Conservation (phyloP, 1,284 basidiomycete species). For the Tylopilus orsonianus region DNA sequence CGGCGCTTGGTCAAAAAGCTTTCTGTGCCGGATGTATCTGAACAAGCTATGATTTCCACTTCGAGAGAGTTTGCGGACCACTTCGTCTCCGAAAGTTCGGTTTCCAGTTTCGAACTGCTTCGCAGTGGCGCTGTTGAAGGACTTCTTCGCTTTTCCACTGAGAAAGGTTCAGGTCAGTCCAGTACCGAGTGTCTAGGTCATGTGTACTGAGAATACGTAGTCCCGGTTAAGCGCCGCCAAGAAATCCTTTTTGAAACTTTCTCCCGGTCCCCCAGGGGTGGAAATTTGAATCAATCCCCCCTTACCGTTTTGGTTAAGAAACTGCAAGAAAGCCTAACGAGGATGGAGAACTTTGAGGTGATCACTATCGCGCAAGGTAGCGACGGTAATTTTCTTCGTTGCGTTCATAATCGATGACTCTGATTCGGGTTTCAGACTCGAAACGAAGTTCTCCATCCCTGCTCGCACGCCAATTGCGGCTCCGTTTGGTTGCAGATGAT, state of each 20-base stretch:
- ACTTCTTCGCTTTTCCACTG: conserved; percentile 80
- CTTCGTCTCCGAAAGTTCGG: conserved; percentile 78
- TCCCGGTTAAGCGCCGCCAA: conserved; percentile 57
- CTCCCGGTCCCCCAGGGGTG: conserved; percentile 50
- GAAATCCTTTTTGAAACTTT: conserved; percentile 78
- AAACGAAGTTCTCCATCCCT: conserved; percentile 84
- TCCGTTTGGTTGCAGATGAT: conserved; percentile 85
- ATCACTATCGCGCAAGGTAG: conserved; percentile 77
- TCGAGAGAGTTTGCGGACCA: conserved; percentile 74
- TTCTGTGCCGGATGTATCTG: conserved; percentile 52
- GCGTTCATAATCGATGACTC: not conserved
- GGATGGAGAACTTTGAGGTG: conserved; percentile 94
- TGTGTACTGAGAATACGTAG: conserved; percentile 39
- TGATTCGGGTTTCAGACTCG: conserved; percentile 53
- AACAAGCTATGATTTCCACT: conserved; percentile 63
- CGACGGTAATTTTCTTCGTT: conserved; percentile 51
- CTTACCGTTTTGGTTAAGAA: conserved; percentile 89
- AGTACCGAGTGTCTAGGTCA: conserved; percentile 6
- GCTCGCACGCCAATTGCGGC: conserved; percentile 83
- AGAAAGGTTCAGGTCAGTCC: conserved; percentile 42
- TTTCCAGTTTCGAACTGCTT: conserved; percentile 95
- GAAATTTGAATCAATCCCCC: conserved; percentile 53
- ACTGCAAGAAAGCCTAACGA: conserved; percentile 88
- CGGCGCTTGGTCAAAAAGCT: conserved; percentile 66
- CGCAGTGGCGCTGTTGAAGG: conserved; percentile 93